Conservation (phyloP, 2,329 filamentous ascomycete species). For the Daldinia sp. region DNA sequence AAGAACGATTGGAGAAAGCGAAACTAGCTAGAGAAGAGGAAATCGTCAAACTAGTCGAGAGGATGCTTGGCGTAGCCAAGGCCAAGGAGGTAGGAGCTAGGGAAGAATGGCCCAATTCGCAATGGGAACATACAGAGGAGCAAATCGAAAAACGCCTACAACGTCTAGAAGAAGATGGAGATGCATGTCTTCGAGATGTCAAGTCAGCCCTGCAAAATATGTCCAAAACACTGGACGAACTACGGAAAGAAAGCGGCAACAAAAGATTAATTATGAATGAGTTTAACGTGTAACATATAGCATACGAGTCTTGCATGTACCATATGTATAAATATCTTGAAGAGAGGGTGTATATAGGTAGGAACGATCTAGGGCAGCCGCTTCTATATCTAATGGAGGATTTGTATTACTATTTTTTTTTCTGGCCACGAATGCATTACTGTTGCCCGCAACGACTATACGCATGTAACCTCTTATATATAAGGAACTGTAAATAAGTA, state of each 20-base stretch:
- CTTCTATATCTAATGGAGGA: no score
- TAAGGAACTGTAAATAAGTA: no score
- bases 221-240: slow-evolving; percentile 34
- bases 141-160: slow-evolving; percentile 33
- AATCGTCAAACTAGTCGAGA: slow-evolving; percentile 32
- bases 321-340: no score
- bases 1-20: slow-evolving; percentile 31
- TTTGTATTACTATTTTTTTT: no score
- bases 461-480: no score
- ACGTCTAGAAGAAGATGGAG: slow-evolving; percentile 33
- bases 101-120: not conserved
- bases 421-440: no score
- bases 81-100: not conserved
- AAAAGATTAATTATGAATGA: slow-evolving; percentile 12
- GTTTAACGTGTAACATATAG: not conserved
- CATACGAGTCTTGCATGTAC: no score
- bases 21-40: slow-evolving; percentile 34
- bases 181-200: slow-evolving; percentile 34
- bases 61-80: slow-evolving; percentile 6
- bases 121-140: slow-evolving; percentile 7
- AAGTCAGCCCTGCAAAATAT: slow-evolving; percentile 34
- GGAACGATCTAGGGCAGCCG: no score
- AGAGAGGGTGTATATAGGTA: no score
- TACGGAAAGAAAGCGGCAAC: slow-evolving; percentile 23
- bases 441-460: no score